A percentile compares a stretch with the other conserved stretches of the same genome.
phyloP scores from a whole-genome alignment of 371 early-diverging fungal species.

The Cladochytrium tenue region DNA sequence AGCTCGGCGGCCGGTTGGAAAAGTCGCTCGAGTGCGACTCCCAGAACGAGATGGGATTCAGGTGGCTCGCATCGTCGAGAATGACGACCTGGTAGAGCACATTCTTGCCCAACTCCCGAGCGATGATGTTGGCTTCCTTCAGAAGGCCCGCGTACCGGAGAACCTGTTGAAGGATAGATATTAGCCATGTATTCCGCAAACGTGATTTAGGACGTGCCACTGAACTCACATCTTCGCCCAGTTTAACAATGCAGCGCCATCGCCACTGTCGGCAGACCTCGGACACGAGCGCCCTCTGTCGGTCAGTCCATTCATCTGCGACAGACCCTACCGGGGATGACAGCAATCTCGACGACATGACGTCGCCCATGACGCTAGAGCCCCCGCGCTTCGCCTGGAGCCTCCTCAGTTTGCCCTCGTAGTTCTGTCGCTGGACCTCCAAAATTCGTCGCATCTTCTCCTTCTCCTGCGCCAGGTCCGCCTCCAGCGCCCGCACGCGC shows the following conservation, averaged over 20 bases:
- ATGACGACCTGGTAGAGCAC: conserved; percentile 81
- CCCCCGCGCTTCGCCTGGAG: conserved; percentile 1
- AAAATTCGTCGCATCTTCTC: conserved; percentile 54
- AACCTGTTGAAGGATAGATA: conserved; percentile 44
- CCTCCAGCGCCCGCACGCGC: conserved; percentile 7
- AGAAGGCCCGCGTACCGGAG: conserved; percentile 70
- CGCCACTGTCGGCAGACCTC: conserved; percentile 63
- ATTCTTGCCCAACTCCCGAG: conserved; percentile 73
- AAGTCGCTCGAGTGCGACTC: conserved; percentile 45
- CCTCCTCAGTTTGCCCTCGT: conserved; percentile 47
- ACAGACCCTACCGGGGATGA: too few species aligned
- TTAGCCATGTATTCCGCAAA: too few species aligned
- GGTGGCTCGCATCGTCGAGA: conserved; percentile 58
- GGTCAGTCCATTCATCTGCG: conserved; percentile 1
- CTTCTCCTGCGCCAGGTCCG: conserved; percentile 47
- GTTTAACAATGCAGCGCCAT: conserved; percentile 63
- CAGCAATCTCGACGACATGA: too few species aligned
- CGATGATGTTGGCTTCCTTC: conserved; percentile 87
- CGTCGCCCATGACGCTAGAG: too few species aligned
- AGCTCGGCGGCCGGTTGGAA: neutral
- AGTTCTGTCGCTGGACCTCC: conserved; percentile 48
- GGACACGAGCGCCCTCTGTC: conserved; percentile 38
- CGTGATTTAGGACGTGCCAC: too few species aligned
- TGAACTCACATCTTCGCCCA: conserved; percentile 64
- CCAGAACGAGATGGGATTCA: conserved; percentile 62